Percentiles rank a stretch among this genome's conserved stretches.
Evolutionary conservation across 257 asterid species (phyloP).

Genomic region (Anisodus tanguticus): DNA sequence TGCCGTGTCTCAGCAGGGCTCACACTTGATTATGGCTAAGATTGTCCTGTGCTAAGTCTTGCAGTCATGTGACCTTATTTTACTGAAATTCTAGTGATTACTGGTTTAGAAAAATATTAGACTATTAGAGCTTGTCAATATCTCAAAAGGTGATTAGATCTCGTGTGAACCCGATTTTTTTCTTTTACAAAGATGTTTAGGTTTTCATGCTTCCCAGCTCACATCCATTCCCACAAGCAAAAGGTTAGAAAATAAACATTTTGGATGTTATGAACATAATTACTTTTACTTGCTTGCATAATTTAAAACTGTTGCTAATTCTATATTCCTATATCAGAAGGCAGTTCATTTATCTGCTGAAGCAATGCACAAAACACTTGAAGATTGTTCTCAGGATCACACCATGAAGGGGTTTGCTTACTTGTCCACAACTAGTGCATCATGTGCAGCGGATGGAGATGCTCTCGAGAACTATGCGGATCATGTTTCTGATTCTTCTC

Average conservation of each 20-base stretch:
- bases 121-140: constrained; percentile 38
- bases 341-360: constrained; percentile 58
- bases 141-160: constrained; percentile 39
- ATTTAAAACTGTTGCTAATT: constrained; percentile 29
- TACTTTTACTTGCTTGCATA: constrained; percentile 6
- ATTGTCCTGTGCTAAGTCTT: constrained; percentile 43
- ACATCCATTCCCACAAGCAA: constrained; percentile 61
- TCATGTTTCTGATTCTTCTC: constrained; percentile 51
- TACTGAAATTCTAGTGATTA: constrained; percentile 34
- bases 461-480: constrained; percentile 38
- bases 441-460: constrained; percentile 42
- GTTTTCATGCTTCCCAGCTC: constrained; percentile 91
- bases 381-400: constrained; percentile 55
- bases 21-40: constrained; percentile 95
- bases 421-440: constrained; percentile 39
- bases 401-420: constrained; percentile 37
- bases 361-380: constrained; percentile 64
- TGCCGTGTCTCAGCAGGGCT: constrained; percentile 90
- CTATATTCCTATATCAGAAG: constrained; percentile 56
- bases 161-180: constrained; percentile 52
- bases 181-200: constrained; percentile 63
- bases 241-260: constrained; percentile 61
- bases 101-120: constrained; percentile 39
- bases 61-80: constrained; percentile 43
- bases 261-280: constrained; percentile 10